Evolutionary conservation across 768 basidiomycete species (phyloP).

Genomic region (Leucocoprinus leucothites): DNA sequence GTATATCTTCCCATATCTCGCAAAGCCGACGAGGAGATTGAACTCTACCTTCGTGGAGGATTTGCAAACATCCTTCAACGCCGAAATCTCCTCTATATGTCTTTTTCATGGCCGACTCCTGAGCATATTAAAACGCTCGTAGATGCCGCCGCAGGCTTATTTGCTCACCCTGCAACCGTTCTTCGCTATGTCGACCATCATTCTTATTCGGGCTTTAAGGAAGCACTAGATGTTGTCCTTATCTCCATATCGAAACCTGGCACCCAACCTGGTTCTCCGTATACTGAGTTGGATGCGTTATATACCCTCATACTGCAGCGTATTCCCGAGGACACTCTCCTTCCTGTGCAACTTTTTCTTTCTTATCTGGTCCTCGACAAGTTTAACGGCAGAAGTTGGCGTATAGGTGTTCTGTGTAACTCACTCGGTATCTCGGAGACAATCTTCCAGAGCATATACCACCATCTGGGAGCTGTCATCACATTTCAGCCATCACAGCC

Average conservation of each 20-base stretch:
- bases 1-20: neutral
- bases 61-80: slow-evolving; percentile 1
- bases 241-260: too few relatives aligned
- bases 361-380: neutral
- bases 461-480: too few relatives aligned
- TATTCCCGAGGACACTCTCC: neutral
- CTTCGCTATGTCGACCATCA: neutral
- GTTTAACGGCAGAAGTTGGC: too few relatives aligned
- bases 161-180: neutral
- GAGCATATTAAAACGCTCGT: too few relatives aligned
- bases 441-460: too few relatives aligned
- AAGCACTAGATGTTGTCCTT: neutral
- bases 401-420: too few relatives aligned
- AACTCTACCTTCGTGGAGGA: slow-evolving; percentile 3
- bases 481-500: too few relatives aligned
- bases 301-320: neutral
- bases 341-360: neutral
- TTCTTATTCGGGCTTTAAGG: neutral
- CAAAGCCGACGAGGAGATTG: neutral
- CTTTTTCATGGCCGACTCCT: too few relatives aligned
- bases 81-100: too few relatives aligned
- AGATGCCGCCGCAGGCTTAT: too few relatives aligned
- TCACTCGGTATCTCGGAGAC: too few relatives aligned
- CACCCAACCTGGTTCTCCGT: neutral
- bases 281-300: neutral